phyloP scores from a whole-genome alignment of 345 rosid genomes.

The Populus deltoides region DNA sequence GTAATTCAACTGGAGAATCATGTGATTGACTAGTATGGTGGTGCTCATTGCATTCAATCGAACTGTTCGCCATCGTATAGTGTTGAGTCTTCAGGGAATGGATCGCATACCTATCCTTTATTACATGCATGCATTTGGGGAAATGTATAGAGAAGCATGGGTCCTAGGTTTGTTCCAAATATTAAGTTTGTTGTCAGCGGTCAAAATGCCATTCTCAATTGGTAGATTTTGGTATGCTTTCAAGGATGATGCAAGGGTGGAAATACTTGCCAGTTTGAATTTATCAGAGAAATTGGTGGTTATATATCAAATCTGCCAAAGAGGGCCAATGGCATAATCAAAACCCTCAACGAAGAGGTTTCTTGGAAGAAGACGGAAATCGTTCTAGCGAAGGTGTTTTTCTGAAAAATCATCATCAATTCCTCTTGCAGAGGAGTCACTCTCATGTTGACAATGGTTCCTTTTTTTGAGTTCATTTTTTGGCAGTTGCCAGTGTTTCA shows the following conservation, averaged over 20 bases:
- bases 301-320: constrained; percentile 2
- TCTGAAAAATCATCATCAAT: neutral
- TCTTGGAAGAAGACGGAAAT: neutral
- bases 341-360: neutral
- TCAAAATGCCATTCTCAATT: neutral
- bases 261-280: neutral
- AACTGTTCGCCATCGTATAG: neutral
- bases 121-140: neutral
- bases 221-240: neutral
- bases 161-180: neutral
- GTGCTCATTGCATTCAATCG: neutral
- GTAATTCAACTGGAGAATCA: neutral
- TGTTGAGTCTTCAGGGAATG: neutral
- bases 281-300: neutral
- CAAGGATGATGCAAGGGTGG: neutral
- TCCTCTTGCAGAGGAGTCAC: neutral
- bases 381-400: neutral
- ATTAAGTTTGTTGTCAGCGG: neutral
- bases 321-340: constrained; percentile 8
- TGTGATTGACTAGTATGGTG: neutral
- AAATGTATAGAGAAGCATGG: neutral
- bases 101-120: neutral
- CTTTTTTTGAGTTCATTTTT: neutral
- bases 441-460: neutral
- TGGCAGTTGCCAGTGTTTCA: neutral